These are phyloP conservation scores for Glycine latifolia DNA, from an alignment of 306 rosid genomes.

Conservation along the genomic window DNA sequence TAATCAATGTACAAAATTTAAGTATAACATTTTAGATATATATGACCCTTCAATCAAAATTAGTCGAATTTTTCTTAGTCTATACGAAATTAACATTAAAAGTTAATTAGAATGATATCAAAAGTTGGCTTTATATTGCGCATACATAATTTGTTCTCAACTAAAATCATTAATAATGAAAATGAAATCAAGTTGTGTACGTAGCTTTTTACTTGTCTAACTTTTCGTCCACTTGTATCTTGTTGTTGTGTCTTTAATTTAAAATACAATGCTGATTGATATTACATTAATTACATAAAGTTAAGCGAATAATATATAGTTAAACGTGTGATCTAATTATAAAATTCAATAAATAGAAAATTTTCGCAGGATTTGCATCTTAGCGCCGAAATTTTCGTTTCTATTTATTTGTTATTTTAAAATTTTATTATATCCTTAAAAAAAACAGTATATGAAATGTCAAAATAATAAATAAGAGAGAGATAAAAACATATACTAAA, in stretches of 20 bases:
- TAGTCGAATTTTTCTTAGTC: background rate
- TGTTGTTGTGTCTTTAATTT: background rate
- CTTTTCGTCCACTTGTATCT: conserved; percentile 11
- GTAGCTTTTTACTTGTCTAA: background rate
- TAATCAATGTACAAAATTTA: background rate
- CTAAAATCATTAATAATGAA: background rate
- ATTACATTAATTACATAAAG: background rate
- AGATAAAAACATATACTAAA: too few species aligned
- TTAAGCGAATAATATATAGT: background rate
- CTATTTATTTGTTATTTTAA: too few species aligned
- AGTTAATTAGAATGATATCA: background rate
- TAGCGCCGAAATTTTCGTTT: background rate
- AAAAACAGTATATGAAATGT: too few species aligned
- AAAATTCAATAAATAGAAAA: too few species aligned
- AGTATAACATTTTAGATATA: background rate
- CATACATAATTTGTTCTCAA: background rate
- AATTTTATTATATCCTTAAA: too few species aligned
- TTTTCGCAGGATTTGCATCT: background rate
- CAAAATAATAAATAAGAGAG: too few species aligned
- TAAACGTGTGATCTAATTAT: background rate
- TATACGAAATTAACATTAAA: background rate
- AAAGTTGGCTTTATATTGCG: background rate
- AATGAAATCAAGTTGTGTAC: background rate
- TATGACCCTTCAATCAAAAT: background rate
- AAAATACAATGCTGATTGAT: background rate